phyloP scores from a whole-genome alignment of 257 asterid genomes.

The Gentiana macrophylla region DNA sequence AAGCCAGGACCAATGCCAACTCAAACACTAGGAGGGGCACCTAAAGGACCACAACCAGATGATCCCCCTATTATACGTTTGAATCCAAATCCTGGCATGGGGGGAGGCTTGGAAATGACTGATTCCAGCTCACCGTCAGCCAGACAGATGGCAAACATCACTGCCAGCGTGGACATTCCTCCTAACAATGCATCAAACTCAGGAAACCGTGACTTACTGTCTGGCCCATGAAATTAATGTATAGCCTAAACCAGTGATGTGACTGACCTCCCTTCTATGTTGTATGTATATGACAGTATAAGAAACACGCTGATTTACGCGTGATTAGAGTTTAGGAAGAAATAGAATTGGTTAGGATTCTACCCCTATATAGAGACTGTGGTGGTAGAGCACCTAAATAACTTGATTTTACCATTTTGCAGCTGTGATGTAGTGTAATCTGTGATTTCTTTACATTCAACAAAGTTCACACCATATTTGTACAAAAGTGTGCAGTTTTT shows the following conservation, averaged over 20 bases:
- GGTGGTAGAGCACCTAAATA: too few relatives aligned
- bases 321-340: background rate
- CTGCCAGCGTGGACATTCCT: conserved; percentile 34
- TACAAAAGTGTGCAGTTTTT: too few relatives aligned
- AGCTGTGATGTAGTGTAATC: too few relatives aligned
- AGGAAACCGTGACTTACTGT: conserved; percentile 17
- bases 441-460: too few relatives aligned
- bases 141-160: conserved; percentile 23
- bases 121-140: background rate
- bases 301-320: too few relatives aligned
- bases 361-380: background rate
- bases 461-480: too few relatives aligned
- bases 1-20: conserved; percentile 12
- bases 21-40: conserved; percentile 38
- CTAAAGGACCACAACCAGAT: conserved; percentile 25
- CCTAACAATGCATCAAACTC: background rate
- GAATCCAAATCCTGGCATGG: background rate
- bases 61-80: conserved; percentile 8
- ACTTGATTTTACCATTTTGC: too few relatives aligned
- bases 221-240: conserved; percentile 16
- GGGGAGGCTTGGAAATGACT: conserved; percentile 10
- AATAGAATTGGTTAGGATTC: background rate
- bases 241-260: too few relatives aligned
- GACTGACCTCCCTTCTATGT: too few relatives aligned
- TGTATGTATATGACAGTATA: too few relatives aligned